Conservation (phyloP, 768 basidiomycete species). For the Psilocybe tampanensis region DNA sequence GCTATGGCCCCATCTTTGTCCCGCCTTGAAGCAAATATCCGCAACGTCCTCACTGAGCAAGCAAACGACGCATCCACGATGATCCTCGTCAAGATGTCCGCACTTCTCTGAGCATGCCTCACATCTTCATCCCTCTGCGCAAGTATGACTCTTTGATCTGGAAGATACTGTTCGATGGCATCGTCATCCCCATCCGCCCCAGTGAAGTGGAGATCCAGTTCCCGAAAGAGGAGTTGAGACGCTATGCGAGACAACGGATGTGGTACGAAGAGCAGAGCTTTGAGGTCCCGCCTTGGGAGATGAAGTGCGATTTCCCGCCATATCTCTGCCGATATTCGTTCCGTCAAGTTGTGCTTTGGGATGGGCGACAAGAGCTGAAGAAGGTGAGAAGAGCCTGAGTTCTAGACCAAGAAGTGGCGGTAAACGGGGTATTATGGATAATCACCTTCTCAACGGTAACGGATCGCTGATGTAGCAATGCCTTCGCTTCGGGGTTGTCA, state of each 20-base stretch:
- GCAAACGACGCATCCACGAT: constrained; percentile 65
- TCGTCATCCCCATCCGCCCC: constrained; percentile 25
- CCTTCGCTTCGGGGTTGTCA: constrained; percentile 68
- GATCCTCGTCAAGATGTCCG: constrained; percentile 70
- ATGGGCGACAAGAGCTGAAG: constrained; percentile 41
- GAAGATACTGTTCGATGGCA: constrained; percentile 15
- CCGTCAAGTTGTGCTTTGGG: constrained; percentile 40
- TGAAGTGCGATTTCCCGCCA: constrained; percentile 71
- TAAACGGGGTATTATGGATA: constrained; percentile 10
- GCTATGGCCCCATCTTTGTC: constrained; percentile 53
- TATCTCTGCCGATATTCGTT: constrained; percentile 66
- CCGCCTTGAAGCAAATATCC: constrained; percentile 55
- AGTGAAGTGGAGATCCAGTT: constrained; percentile 66
- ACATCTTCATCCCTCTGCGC: constrained; percentile 39
- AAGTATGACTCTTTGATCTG: constrained; percentile 18
- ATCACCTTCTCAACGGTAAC: constrained; percentile 59
- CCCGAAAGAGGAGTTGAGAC: constrained; percentile 65
- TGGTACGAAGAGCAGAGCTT: constrained; percentile 62
- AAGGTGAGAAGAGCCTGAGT: neutral
- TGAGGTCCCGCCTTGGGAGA: constrained; percentile 66
- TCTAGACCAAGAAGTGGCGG: neutral
- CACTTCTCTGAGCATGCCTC: constrained; percentile 64
- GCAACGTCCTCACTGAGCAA: constrained; percentile 54
- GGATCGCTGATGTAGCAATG: constrained; percentile 56
- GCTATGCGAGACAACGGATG: constrained; percentile 70